Evolutionary conservation across 1,284 basidiomycete species (phyloP).

Genomic region (Cystobasidium pallidum): DNA sequence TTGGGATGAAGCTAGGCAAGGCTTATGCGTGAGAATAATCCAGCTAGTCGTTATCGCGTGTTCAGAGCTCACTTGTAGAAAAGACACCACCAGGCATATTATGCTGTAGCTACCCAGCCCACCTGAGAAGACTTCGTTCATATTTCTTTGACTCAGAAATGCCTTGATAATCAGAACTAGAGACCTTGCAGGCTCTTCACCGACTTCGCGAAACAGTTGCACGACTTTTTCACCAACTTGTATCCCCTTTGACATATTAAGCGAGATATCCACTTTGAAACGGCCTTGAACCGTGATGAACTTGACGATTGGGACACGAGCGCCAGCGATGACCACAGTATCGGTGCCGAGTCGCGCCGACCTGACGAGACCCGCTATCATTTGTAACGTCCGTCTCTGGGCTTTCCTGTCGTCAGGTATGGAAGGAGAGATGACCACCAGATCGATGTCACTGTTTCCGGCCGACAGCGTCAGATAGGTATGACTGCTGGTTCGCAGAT

Average conservation of each 20-base stretch:
- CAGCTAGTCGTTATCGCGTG: neutral
- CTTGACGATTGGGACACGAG: conserved; percentile 73
- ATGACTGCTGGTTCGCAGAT: neutral
- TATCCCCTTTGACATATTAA: conserved; percentile 85
- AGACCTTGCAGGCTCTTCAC: conserved; percentile 52
- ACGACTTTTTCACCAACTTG: conserved; percentile 64
- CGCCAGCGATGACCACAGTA: conserved; percentile 52
- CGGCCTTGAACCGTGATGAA: conserved; percentile 74
- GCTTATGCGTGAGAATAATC: too few relatives aligned
- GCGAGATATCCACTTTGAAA: conserved; percentile 84
- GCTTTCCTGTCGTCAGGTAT: conserved; percentile 47
- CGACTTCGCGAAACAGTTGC: conserved; percentile 49
- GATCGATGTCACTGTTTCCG: conserved; percentile 62
- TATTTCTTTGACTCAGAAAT: conserved; percentile 82
- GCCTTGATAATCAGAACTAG: conserved; percentile 87
- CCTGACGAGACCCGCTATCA: conserved; percentile 49
- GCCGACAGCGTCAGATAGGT: neutral
- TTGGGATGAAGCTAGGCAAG: conserved; percentile 78
- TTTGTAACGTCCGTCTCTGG: conserved; percentile 47
- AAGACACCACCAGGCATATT: conserved; percentile 88
- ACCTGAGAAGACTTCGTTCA: conserved; percentile 97
- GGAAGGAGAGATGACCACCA: conserved; percentile 60
- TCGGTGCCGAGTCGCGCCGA: conserved; percentile 47
- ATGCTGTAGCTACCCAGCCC: conserved; percentile 93
- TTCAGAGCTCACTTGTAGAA: conserved; percentile 63